Percentiles rank a stretch among this genome's conserved stretches.
These are phyloP conservation scores for Fusarium decemcellulare DNA, from an alignment of 2,329 filamentous ascomycete species.

Conservation along the genomic window DNA sequence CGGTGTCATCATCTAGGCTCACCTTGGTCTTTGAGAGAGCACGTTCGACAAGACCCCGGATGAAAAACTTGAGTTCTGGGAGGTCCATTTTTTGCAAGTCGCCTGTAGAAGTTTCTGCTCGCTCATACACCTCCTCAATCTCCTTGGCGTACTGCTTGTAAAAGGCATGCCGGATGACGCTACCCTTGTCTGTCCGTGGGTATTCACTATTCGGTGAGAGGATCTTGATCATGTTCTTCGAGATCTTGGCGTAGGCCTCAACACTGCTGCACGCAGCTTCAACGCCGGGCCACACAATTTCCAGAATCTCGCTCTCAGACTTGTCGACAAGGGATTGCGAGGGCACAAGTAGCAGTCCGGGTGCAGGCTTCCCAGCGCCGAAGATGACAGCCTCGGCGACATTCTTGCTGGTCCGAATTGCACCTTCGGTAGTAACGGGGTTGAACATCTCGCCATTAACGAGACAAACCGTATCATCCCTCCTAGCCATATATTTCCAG, in stretches of 20 bases:
- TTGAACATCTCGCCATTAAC: constrained; percentile 63
- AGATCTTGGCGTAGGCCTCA: constrained; percentile 58
- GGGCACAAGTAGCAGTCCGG: constrained; percentile 55
- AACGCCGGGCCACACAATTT: constrained; percentile 52
- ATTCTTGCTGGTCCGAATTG: constrained; percentile 61
- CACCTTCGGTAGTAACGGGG: constrained; percentile 63
- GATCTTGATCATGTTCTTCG: constrained; percentile 64
- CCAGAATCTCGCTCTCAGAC: constrained; percentile 45
- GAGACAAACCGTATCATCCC: constrained; percentile 60
- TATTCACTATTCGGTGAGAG: constrained; percentile 62
- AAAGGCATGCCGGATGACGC: constrained; percentile 63
- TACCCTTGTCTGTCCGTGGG: constrained; percentile 67
- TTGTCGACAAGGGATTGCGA: constrained; percentile 1
- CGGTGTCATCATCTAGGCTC: constrained; percentile 56
- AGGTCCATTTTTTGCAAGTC: constrained; percentile 26
- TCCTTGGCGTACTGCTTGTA: constrained; percentile 59
- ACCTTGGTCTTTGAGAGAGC: constrained; percentile 44
- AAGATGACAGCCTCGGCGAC: constrained; percentile 71
- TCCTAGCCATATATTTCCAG: constrained; percentile 61
- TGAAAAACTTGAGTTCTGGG: constrained; percentile 50
- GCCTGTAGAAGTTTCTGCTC: constrained; percentile 42
- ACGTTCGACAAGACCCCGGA: constrained; percentile 49
- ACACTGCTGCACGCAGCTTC: constrained; percentile 49
- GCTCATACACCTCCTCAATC: constrained; percentile 59
- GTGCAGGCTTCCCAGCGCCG: constrained; percentile 64